A percentile compares a stretch with the other conserved stretches of the same genome.
phyloP scores from a whole-genome alignment of 2,329 filamentous ascomycete species.

The Colletotrichum gigasporum region DNA sequence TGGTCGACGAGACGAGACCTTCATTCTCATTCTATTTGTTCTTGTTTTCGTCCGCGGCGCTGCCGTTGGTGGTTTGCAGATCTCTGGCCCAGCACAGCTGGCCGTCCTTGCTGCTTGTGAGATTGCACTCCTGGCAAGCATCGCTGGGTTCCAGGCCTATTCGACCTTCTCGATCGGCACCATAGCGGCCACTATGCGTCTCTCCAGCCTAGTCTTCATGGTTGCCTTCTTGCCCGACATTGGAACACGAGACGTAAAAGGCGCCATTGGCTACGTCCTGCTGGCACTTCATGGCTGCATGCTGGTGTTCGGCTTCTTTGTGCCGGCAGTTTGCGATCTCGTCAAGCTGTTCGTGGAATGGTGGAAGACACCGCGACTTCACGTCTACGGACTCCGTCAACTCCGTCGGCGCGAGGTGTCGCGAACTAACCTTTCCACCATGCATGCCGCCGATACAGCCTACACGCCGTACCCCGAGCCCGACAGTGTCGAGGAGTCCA shows the following conservation, averaged over 20 bases:
- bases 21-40: constrained; percentile 71
- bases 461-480: neutral
- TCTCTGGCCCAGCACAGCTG: constrained; percentile 66
- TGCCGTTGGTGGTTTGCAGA: constrained; percentile 73
- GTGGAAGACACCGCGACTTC: constrained; percentile 2
- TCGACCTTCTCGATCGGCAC: constrained; percentile 21
- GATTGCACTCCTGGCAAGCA: constrained; percentile 64
- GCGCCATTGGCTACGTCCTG: constrained; percentile 76
- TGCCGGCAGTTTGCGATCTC: constrained; percentile 60
- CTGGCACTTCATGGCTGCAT: constrained; percentile 72
- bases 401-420: constrained; percentile 36
- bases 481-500: neutral
- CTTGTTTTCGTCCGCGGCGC: constrained; percentile 72
- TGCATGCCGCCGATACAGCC: neutral
- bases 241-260: constrained; percentile 67
- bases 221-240: constrained; percentile 68
- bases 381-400: constrained; percentile 38
- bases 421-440: constrained; percentile 18
- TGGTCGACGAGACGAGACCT: constrained; percentile 39
- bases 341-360: constrained; percentile 4
- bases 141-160: constrained; percentile 31
- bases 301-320: constrained; percentile 74
- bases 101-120: constrained; percentile 75
- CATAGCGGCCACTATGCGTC: constrained; percentile 45
- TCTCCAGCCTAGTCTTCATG: constrained; percentile 54